Evolutionary conservation across 1,284 basidiomycete species (phyloP).

Genomic region (Mycena sp.): DNA sequence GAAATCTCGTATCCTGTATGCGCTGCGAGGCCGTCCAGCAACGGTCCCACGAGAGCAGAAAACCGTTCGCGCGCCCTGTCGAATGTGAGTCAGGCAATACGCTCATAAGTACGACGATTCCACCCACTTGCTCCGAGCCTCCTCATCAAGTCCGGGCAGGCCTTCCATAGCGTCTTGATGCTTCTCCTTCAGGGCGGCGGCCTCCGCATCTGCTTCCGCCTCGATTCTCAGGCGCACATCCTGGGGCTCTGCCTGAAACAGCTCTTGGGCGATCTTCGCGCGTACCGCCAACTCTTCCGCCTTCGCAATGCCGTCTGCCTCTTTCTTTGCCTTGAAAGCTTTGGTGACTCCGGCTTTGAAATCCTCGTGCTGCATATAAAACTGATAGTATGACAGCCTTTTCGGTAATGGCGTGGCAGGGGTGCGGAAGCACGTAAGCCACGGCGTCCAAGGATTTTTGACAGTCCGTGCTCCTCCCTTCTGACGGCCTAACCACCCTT

Average conservation of each 20-base stretch:
- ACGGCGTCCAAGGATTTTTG: not conserved
- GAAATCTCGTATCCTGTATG: too few species aligned
- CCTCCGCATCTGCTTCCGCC: not conserved
- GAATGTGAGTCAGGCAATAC: too few species aligned
- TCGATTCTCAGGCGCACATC: not conserved
- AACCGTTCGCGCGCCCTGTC: too few species aligned
- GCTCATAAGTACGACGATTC: too few species aligned
- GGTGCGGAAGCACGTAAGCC: not conserved
- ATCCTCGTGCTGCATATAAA: slow-evolving; percentile 17
- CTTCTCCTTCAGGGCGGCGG: not conserved
- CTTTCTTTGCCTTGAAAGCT: not conserved
- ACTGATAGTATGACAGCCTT: slow-evolving; percentile 10
- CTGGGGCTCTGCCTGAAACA: not conserved
- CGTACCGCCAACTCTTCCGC: not conserved
- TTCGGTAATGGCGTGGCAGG: not conserved
- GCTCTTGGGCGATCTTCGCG: not conserved
- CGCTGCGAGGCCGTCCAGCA: too few species aligned
- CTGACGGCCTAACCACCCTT: slow-evolving; percentile 3
- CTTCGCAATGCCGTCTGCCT: not conserved
- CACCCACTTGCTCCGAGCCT: not conserved
- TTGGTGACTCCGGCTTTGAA: not conserved
- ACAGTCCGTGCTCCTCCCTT: not conserved
- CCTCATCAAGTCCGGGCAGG: not conserved
- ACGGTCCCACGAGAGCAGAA: too few species aligned
- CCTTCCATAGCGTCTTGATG: not conserved